Evolutionary conservation across 2,329 filamentous ascomycete genomes (phyloP).

Genomic region (Plenodomus lindquistii): DNA sequence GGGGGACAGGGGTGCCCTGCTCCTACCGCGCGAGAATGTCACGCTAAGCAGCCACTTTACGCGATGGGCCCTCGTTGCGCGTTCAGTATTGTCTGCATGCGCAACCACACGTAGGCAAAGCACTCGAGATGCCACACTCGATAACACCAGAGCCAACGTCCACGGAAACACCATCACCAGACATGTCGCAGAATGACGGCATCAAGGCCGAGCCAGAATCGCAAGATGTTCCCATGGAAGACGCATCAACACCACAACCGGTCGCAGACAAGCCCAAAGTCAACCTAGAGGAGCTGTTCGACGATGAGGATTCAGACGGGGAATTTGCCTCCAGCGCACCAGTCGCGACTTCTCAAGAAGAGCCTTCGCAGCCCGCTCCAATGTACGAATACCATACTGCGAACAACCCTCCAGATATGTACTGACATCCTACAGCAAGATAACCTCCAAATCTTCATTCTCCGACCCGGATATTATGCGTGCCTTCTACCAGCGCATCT

Average conservation of each 20-base stretch:
- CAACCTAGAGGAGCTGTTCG: constrained; percentile 62
- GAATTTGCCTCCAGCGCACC: constrained; percentile 62
- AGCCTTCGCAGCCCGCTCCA: constrained; percentile 42
- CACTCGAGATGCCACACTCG: constrained; percentile 51
- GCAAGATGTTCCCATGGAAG: constrained; percentile 38
- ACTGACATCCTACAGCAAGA: constrained; percentile 31
- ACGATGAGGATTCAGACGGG: constrained; percentile 60
- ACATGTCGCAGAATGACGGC: constrained; percentile 46
- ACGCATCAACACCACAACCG: constrained; percentile 27
- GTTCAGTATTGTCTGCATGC: constrained; percentile 4
- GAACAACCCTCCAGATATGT: constrained; percentile 1
- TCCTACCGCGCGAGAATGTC: constrained; percentile 24
- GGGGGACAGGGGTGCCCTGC: constrained; percentile 11
- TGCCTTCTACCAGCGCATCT: constrained; percentile 92
- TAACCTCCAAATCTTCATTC: constrained; percentile 47
- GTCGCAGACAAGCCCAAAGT: constrained; percentile 39
- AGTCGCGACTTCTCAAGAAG: constrained; percentile 49
- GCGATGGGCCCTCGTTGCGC: constrained; percentile 19
- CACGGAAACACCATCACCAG: constrained; percentile 41
- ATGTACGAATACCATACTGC: constrained; percentile 38
- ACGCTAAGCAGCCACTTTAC: constrained; percentile 22
- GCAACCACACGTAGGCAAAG: constrained; percentile 2
- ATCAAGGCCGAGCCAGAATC: constrained; percentile 33
- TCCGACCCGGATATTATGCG: constrained; percentile 85
- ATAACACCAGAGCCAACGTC: constrained; percentile 46